phyloP scores from a whole-genome alignment of 177 flowering plant species.

The Vitis hybrid region DNA sequence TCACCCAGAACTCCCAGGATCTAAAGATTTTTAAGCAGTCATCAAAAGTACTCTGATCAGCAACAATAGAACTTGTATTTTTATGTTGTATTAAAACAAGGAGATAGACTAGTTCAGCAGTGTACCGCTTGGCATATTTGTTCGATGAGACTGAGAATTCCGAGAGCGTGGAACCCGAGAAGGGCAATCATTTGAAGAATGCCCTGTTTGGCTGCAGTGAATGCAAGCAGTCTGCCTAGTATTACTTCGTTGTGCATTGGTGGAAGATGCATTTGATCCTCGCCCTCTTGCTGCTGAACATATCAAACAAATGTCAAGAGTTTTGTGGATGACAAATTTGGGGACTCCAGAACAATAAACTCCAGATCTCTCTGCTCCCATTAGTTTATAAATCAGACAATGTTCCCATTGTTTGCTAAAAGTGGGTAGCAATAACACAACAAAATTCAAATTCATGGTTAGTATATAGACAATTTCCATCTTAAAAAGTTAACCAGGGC shows the following conservation, averaged over 20 bases:
- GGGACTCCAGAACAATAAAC: background rate
- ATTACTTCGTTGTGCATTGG: conserved; percentile 36
- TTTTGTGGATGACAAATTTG: background rate
- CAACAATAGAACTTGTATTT: too few species aligned
- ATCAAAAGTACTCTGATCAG: too few species aligned
- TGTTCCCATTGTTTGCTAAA: too few species aligned
- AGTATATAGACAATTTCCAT: too few species aligned
- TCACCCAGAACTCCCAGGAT: too few species aligned
- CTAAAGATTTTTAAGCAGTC: too few species aligned
- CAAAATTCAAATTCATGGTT: too few species aligned
- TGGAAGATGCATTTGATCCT: conserved; percentile 36
- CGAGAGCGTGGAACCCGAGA: conserved; percentile 38
- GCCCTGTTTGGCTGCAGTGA: conserved; percentile 71
- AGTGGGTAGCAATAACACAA: too few species aligned
- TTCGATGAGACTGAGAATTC: conserved; percentile 32
- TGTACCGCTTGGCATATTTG: conserved; percentile 40
- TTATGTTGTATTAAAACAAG: background rate
- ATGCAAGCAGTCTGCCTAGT: conserved; percentile 44
- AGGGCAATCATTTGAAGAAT: conserved; percentile 72
- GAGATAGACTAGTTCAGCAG: background rate
- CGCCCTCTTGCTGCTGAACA: conserved; percentile 52
- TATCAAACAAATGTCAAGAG: conserved; percentile 10
- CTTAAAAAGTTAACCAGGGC: too few species aligned
- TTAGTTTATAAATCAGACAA: too few species aligned
- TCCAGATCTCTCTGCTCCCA: background rate